A percentile compares a stretch with the other conserved stretches of the same genome.
These are phyloP conservation scores for Colletotrichum plurivorum DNA, from an alignment of 2,329 filamentous ascomycete genomes.

Conservation along the genomic window DNA sequence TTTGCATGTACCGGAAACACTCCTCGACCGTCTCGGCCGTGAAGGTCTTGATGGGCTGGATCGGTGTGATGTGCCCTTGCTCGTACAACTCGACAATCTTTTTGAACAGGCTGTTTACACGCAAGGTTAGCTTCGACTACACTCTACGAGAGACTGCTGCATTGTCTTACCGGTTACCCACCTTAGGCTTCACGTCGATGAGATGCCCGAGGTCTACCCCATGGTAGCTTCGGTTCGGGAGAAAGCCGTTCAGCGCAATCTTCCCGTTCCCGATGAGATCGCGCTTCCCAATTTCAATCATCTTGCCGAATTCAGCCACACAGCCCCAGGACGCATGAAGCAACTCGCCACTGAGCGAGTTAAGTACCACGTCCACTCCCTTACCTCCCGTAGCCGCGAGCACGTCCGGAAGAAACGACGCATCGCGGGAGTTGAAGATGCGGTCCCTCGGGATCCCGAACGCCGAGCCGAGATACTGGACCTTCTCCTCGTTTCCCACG, in stretches of 20 bases:
- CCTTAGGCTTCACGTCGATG: slow-evolving; percentile 23
- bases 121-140: too few relatives aligned
- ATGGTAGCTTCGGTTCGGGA: slow-evolving; percentile 47
- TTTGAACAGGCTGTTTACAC: background rate
- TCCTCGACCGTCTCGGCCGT: slow-evolving; percentile 47
- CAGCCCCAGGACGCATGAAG: slow-evolving; percentile 56
- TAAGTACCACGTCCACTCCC: slow-evolving; percentile 52
- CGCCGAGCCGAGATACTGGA: slow-evolving; percentile 43
- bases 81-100: slow-evolving; percentile 25
- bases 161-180: slow-evolving; percentile 10
- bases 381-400: slow-evolving; percentile 42
- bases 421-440: slow-evolving; percentile 50
- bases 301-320: slow-evolving; percentile 55
- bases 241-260: slow-evolving; percentile 54
- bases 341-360: slow-evolving; percentile 54
- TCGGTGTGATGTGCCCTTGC: slow-evolving; percentile 34
- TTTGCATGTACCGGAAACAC: slow-evolving; percentile 57
- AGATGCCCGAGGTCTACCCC: slow-evolving; percentile 37
- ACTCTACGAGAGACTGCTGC: too few relatives aligned
- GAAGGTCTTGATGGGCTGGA: slow-evolving; percentile 43
- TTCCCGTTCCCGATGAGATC: slow-evolving; percentile 55
- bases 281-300: slow-evolving; percentile 59
- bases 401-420: slow-evolving; percentile 46
- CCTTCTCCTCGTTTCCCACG: slow-evolving; percentile 50
- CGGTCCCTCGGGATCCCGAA: slow-evolving; percentile 47